Evolutionary conservation across 176 grass and related monocot species (phyloP), one percentile per base, ranked within the genome.

Genomic region (Rhynchospora pubera): DNA sequence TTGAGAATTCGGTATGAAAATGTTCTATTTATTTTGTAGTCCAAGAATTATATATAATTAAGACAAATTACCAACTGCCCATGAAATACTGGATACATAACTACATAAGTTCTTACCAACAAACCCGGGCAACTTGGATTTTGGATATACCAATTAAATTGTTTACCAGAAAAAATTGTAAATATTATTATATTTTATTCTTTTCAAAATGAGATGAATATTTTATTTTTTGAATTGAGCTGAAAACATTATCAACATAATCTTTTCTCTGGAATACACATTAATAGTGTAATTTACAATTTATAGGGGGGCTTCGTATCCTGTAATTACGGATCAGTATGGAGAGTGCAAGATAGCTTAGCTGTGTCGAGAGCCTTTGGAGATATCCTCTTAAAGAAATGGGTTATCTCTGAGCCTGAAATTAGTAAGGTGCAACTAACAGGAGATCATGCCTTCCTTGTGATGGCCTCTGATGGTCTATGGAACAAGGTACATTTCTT

Each of bases 331-430:
- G 65, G 94, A 83, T 89, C 89, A 26, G 89, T 90, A 61, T 97
- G 89, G 91, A 83, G 94, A 47, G 84, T 97, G 23, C 94, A 97
- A 85, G 94, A 86, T 80, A 84, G 89, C 50, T 73, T 97, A 24
- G 94, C 94, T 1, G 89, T 97, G 24, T 91, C 94, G 21, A 81
- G 94, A 48, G 86, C 94, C 7, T 91, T 97, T 22, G 94, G 94
- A 16, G 89, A 97, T 74, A 87, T 85, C 28, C 63, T 60, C 86
- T 79, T 91, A 83, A 97, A 93, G 84, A 59, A 80, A 21, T 97
- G 94, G 94, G 74, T 97, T 56, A 93, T 86, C 50, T 84, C 84
- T 45, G 89, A 97, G 56, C 94, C 94, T 13, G 91, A 87, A 28
- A 86, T 85, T 1, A 62, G 6, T 52, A 86, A 82, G 14, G n/a